Evolutionary conservation across 352 stramenopile species (phyloP).

Genomic region (Pythium pyrilobum): DNA sequence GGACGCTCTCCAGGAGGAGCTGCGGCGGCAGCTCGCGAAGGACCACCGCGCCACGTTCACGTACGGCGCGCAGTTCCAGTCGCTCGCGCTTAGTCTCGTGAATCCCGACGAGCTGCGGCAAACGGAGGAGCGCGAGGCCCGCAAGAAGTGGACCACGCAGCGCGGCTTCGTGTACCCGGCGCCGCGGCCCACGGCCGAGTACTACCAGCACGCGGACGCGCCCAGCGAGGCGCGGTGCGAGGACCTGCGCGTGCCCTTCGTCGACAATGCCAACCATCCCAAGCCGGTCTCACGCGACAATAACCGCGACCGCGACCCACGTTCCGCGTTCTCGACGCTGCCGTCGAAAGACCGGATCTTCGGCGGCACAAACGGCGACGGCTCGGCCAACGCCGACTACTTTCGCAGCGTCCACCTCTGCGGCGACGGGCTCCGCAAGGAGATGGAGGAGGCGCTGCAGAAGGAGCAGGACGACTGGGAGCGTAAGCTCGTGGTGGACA

Average conservation of each 20-base stretch:
- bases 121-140: conserved; percentile 37
- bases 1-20: conserved; percentile 76
- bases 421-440: conserved; percentile 62
- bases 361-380: conserved; percentile 74
- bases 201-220: conserved; percentile 58
- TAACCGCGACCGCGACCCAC: conserved; percentile 7
- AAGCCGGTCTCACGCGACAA: conserved; percentile 49
- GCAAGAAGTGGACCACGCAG: conserved; percentile 76
- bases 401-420: conserved; percentile 86
- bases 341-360: conserved; percentile 88
- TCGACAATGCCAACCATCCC: conserved; percentile 77
- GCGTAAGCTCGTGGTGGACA: conserved; percentile 84
- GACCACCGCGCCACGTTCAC: conserved; percentile 73
- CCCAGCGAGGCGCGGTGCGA: conserved; percentile 77
- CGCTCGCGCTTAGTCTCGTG: conserved; percentile 74
- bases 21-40: conserved; percentile 54
- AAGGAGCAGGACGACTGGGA: conserved; percentile 70
- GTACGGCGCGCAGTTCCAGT: conserved; percentile 87
- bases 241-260: conserved; percentile 75
- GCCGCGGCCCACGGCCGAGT: conserved; percentile 58
- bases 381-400: conserved; percentile 59
- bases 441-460: conserved; percentile 69
- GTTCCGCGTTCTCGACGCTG: conserved; percentile 66
- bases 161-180: conserved; percentile 86
- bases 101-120: conserved; percentile 57